phyloP scores from a whole-genome alignment of 2,329 filamentous ascomycete species.

The Bipolaris cookei region DNA sequence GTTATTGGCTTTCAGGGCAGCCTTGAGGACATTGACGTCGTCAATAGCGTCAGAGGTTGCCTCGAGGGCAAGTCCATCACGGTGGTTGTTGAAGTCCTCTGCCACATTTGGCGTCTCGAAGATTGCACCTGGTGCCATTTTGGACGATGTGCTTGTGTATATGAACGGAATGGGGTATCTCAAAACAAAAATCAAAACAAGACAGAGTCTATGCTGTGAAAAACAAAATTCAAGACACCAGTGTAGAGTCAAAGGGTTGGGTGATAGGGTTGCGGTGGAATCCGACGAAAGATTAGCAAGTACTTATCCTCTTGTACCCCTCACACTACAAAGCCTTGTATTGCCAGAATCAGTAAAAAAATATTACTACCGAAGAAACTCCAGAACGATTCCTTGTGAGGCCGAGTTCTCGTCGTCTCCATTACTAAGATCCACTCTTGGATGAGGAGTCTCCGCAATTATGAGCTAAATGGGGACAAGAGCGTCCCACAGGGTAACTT shows the following conservation, averaged over 20 bases:
- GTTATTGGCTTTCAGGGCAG: conserved; percentile 58
- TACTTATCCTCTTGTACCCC: conserved; percentile 33
- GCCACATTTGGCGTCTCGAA: conserved; percentile 52
- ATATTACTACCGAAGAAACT: conserved; percentile 19
- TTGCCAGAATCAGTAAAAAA: conserved; percentile 15
- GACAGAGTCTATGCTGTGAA: conserved; percentile 1
- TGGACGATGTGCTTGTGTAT: conserved; percentile 20
- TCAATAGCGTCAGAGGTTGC: conserved; percentile 66
- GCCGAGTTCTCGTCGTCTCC: conserved; percentile 27
- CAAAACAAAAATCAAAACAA: conserved; percentile 6
- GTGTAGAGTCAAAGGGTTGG: conserved; percentile 7
- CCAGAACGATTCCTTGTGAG: conserved; percentile 30
- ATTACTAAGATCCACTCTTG: conserved; percentile 27
- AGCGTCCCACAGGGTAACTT: conserved; percentile 35
- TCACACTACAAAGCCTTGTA: conserved; percentile 10
- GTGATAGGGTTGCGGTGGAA: conserved; percentile 7
- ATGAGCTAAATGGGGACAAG: conserved; percentile 15
- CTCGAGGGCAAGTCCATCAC: conserved; percentile 64
- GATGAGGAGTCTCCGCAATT: conserved; percentile 20
- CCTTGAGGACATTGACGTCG: conserved; percentile 65
- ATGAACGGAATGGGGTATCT: conserved; percentile 27
- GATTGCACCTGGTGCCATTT: conserved; percentile 55
- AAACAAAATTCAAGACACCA: conserved; percentile 1
- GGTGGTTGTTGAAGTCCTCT: conserved; percentile 56
- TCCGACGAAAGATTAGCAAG: conserved; percentile 13